Evolutionary conservation across 208 protist species (phyloP).

Genomic region (Ichthyophonus hoferi): DNA sequence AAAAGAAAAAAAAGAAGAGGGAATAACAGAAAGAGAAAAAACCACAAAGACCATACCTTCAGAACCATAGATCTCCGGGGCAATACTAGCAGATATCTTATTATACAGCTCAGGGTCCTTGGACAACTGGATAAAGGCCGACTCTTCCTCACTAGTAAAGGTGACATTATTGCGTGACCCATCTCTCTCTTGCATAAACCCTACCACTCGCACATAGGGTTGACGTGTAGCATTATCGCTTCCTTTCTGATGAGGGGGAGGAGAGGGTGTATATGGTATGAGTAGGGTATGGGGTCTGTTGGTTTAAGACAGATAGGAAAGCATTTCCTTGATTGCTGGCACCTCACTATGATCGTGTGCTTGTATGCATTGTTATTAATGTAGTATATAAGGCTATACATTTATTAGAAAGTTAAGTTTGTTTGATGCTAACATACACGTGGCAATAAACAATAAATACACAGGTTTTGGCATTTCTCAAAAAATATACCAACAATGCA

Average conservation of each 20-base stretch:
- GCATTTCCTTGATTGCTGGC: no score
- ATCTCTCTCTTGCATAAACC: slow-evolving; percentile 26
- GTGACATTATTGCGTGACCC: slow-evolving; percentile 6
- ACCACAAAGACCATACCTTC: slow-evolving; percentile 10
- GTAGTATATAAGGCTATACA: no score
- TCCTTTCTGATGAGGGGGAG: slow-evolving; percentile 7
- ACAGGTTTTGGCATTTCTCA: no score
- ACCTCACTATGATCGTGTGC: no score
- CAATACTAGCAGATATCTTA: slow-evolving; percentile 60
- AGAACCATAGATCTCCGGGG: slow-evolving; percentile 77
- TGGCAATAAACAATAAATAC: no score
- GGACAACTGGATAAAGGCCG: slow-evolving; percentile 46
- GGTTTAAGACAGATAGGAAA: no score
- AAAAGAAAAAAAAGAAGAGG: background rate
- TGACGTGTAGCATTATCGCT: slow-evolving; percentile 37
- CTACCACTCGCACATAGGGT: slow-evolving; percentile 42
- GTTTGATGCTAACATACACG: no score
- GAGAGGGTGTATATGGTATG: background rate
- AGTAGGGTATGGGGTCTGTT: no score
- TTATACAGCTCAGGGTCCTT: slow-evolving; percentile 52
- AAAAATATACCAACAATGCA: no score
- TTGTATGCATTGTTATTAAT: no score
- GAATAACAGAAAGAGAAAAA: background rate
- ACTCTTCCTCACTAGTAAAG: slow-evolving; percentile 59
- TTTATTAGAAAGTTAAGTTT: no score